Conservation (phyloP, 163 green algal species). For the Scenedesmus sp. region DNA sequence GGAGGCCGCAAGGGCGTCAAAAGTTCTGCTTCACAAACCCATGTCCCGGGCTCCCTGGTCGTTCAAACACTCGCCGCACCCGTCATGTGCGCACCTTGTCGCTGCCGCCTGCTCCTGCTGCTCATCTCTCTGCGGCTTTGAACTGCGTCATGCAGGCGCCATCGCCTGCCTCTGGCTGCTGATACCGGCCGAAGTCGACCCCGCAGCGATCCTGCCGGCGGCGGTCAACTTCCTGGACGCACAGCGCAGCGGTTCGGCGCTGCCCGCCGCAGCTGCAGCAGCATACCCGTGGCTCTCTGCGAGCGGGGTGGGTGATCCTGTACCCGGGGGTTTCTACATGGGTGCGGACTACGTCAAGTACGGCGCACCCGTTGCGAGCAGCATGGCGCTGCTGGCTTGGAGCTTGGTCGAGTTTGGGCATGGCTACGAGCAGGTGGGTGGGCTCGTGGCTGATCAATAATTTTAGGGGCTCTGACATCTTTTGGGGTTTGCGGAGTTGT, state of each 20-base stretch:
- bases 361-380: constrained; percentile 40
- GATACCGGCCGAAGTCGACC: not conserved
- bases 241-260: constrained; percentile 5
- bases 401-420: constrained; percentile 42
- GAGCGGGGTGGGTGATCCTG: constrained; percentile 1
- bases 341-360: constrained; percentile 55
- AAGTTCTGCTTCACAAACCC: too few relatives aligned
- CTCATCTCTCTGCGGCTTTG: not conserved
- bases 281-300: constrained; percentile 15
- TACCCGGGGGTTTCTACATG: constrained; percentile 40
- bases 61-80: too few relatives aligned
- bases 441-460: not conserved
- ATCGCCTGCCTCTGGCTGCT: constrained; percentile 36
- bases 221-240: constrained; percentile 19
- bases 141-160: too few relatives aligned
- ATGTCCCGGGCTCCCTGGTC: too few relatives aligned
- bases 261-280: not conserved
- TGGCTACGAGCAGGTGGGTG: not conserved
- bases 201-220: not conserved
- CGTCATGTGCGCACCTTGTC: not conserved
- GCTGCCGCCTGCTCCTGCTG: not conserved
- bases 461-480: not conserved
- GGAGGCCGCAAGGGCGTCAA: too few relatives aligned
- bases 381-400: constrained; percentile 56
- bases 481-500: too few relatives aligned